These are phyloP conservation scores for Penicillium waksmanii DNA, from an alignment of 495 filamentous ascomycete genomes.

Conservation along the genomic window DNA sequence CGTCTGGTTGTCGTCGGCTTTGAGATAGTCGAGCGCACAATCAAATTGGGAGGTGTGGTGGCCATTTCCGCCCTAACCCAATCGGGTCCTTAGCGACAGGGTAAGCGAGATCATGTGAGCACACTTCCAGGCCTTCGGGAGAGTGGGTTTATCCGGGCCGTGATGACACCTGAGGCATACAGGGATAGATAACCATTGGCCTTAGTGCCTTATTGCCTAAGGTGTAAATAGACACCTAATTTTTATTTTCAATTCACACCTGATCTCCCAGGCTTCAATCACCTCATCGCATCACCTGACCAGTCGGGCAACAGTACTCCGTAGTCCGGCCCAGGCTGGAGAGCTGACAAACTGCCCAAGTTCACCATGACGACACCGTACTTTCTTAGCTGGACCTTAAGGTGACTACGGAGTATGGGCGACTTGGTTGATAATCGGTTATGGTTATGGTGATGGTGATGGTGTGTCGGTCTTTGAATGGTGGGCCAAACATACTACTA, in stretches of 20 bases:
- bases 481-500: too few species aligned
- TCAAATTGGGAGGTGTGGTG: conserved; percentile 50
- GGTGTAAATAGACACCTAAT: neutral
- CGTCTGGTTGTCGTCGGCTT: conserved; percentile 55
- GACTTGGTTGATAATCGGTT: too few species aligned
- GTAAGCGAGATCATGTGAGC: conserved; percentile 49
- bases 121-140: conserved; percentile 16
- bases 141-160: conserved; percentile 19
- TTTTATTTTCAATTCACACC: conserved; percentile 4
- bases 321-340: conserved; percentile 24
- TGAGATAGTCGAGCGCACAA: conserved; percentile 49
- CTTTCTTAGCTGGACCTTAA: conserved; percentile 13
- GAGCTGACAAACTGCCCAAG: conserved; percentile 27
- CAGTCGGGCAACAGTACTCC: conserved; percentile 44
- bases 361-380: conserved; percentile 27
- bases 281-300: conserved; percentile 24
- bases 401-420: conserved; percentile 6
- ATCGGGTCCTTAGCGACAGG: conserved; percentile 48
- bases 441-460: too few species aligned
- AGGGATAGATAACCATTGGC: neutral
- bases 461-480: neutral
- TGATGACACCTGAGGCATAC: neutral
- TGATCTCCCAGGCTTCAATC: conserved; percentile 4
- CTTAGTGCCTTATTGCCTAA: neutral
- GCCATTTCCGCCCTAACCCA: conserved; percentile 43